Base-by-base conservation (phyloP, 176 grass and related monocot species). In the Avena sativa region DNA sequence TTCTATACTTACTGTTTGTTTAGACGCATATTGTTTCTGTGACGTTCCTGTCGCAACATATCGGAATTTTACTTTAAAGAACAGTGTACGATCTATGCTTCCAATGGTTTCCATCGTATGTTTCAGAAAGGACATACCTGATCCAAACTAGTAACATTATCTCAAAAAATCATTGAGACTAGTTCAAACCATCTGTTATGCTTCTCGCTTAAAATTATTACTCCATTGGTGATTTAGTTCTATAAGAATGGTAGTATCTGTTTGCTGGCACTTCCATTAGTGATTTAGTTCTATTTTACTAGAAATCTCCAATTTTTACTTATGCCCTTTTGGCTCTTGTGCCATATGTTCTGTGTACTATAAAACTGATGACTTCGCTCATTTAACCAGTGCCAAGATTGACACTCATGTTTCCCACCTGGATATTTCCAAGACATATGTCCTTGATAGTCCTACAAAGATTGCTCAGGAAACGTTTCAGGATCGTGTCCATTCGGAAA, bases 401-500 rank as follows among this genome's bases (percentile, higher is more conserved):
- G 51, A 83, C 57, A 68, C 72, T 58, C 60, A 78, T 73, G 62
- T 25, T 63, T 32, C 53, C 58, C 36, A 80, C 8, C 43, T 79
- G 38, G 69, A 83, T 56, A 73, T 66, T 2, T 72, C 50, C 21
- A 84, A 73, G 77, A 34, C 19, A 2, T 30, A 63, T 49, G 43
- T 71, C 65, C 52, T 59, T 51, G 66, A 85, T 62, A 36, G 8
- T 74, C 47, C 76, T 34, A 52, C 16, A 56, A 90, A 87, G 46
- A 13, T 57, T 66, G 65, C 57, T 61, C 89, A 79, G 59, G 46
- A 79, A n/a, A 87, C 58, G 43, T 82, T 69, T 83, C 65, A 34
- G 65, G 57, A 15, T 8, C 44, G 25, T 81, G 58, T n/a, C 75
- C 72, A 82, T 70, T 83, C 63, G n/a, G 72, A 86, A 90, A 77